Conservation (phyloP, 352 stramenopile genomes). For the Phytophthora fragariae region DNA sequence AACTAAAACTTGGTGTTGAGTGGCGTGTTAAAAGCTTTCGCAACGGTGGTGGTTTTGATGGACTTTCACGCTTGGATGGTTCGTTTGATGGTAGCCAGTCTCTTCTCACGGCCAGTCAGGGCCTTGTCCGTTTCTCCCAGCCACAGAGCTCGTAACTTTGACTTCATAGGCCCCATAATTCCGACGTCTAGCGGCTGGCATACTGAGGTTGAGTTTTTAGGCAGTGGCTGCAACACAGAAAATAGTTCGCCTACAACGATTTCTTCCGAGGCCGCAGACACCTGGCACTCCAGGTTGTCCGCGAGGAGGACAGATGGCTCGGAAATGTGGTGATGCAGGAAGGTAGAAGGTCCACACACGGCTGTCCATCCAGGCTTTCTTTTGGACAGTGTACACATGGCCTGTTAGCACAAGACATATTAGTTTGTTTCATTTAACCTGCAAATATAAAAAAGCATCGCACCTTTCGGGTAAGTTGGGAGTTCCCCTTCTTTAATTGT, state of each 20-base stretch:
- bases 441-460: not conserved
- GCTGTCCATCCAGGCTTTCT: not conserved
- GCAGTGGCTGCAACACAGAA: not conserved
- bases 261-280: not conserved
- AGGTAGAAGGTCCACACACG: not conserved
- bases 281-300: not conserved
- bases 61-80: not conserved
- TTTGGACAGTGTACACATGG: not conserved
- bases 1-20: not conserved
- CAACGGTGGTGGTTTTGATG: not conserved
- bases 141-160: too few relatives aligned
- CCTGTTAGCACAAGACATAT: not conserved
- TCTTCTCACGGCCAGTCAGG: too few relatives aligned
- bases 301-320: not conserved
- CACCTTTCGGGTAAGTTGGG: conserved; percentile 4
- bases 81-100: not conserved
- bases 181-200: not conserved
- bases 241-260: not conserved
- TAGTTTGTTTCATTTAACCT: not conserved
- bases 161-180: too few relatives aligned
- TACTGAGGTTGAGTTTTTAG: not conserved
- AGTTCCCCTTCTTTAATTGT: conserved; percentile 20
- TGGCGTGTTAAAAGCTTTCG: not conserved
- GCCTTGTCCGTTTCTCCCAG: too few relatives aligned
- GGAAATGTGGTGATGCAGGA: not conserved